Conservation (phyloP, 2,329 filamentous ascomycete species). For the Clarireedia homoeocarpa region DNA sequence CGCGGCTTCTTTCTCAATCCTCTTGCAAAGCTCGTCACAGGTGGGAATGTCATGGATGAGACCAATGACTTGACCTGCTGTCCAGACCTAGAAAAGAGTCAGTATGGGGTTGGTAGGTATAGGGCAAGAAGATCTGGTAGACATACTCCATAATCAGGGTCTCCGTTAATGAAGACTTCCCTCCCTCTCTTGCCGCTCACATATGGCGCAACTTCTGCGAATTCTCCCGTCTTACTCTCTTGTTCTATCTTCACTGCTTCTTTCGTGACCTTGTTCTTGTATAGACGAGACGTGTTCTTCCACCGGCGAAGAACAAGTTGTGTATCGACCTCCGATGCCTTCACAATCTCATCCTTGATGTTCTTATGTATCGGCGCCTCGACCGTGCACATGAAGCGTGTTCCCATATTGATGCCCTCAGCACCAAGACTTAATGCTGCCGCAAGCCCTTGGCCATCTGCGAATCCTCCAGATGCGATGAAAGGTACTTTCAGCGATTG, state of each 20-base stretch:
- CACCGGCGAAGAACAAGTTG: constrained; percentile 80
- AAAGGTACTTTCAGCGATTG: constrained; percentile 83
- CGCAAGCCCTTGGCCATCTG: constrained; percentile 86
- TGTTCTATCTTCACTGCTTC: constrained; percentile 77
- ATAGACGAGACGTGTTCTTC: constrained; percentile 87
- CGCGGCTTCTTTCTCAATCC: constrained; percentile 73
- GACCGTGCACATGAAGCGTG: constrained; percentile 91
- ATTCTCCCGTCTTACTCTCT: constrained; percentile 77
- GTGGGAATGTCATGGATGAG: constrained; percentile 78
- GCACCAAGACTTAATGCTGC: constrained; percentile 86
- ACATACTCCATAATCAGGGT: constrained; percentile 81
- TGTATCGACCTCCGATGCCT: constrained; percentile 84
- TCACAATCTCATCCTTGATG: constrained; percentile 89
- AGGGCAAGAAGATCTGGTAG: neutral
- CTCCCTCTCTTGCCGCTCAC: constrained; percentile 87
- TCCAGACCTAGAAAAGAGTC: constrained; percentile 66
- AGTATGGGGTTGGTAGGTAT: neutral
- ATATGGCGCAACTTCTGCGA: constrained; percentile 76
- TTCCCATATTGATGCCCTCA: constrained; percentile 97
- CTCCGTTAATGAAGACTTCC: constrained; percentile 87
- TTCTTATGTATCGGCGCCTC: constrained; percentile 89
- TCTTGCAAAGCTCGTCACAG: constrained; percentile 57
- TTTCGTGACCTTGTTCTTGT: constrained; percentile 79
- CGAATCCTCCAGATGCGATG: constrained; percentile 92
- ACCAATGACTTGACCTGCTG: constrained; percentile 90